Evolutionary conservation across 2,329 filamentous ascomycete species (phyloP).

Genomic region (Pezicula rhizophila): DNA sequence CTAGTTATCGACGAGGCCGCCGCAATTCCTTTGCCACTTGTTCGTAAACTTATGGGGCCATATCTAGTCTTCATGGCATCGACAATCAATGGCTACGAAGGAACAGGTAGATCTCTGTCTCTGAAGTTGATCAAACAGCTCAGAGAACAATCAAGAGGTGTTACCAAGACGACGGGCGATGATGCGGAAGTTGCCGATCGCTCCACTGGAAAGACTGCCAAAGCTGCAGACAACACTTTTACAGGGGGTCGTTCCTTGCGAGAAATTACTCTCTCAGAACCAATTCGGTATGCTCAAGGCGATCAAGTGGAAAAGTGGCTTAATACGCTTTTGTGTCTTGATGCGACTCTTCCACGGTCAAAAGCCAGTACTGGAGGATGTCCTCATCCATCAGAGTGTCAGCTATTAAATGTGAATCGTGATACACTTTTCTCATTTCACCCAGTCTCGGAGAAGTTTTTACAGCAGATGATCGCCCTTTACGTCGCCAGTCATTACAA

Average conservation of each 20-base stretch:
- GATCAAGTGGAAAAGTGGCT: conserved; percentile 95
- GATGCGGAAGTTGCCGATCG: conserved; percentile 69
- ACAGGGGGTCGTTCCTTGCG: conserved; percentile 72
- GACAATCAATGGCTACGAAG: conserved; percentile 98
- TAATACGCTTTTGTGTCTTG: conserved; percentile 87
- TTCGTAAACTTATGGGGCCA: conserved; percentile 89
- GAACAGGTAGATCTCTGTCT: conserved; percentile 88
- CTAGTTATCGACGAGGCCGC: conserved; percentile 97
- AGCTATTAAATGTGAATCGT: conserved; percentile 89
- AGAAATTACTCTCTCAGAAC: conserved; percentile 88
- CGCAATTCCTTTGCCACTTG: conserved; percentile 87
- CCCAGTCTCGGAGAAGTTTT: conserved; percentile 90
- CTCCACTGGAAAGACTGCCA: conserved; percentile 66
- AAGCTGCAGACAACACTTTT: conserved; percentile 52
- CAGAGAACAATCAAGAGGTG: conserved; percentile 78
- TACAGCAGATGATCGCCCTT: conserved; percentile 96
- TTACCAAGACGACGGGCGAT: conserved; percentile 45
- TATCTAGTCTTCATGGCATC: conserved; percentile 99
- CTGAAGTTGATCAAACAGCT: conserved; percentile 96
- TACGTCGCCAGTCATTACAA: conserved; percentile 98
- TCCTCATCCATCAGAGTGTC: conserved; percentile 85
- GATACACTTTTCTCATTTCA: conserved; percentile 98
- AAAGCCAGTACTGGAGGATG: conserved; percentile 67
- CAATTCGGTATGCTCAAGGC: conserved; percentile 87
- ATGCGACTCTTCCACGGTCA: conserved; percentile 79